These are phyloP conservation scores for Ramularia endophylla DNA, from an alignment of 2,329 filamentous ascomycete species.

Conservation along the genomic window DNA sequence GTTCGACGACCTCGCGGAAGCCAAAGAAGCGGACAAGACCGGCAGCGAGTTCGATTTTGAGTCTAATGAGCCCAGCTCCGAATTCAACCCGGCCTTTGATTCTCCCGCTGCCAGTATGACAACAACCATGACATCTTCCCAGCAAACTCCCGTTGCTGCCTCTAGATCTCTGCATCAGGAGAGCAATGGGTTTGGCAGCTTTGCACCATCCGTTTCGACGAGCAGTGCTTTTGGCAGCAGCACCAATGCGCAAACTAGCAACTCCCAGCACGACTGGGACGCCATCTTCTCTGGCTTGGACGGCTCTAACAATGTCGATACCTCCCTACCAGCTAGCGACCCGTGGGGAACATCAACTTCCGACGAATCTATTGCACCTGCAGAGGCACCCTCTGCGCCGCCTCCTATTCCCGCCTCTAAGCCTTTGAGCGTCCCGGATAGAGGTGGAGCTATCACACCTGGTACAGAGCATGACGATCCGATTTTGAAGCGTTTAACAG, in stretches of 20 bases:
- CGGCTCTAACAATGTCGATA: conserved; percentile 32
- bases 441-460: conserved; percentile 63
- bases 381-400: conserved; percentile 13
- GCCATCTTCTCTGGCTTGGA: conserved; percentile 83
- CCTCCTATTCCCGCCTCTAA: conserved; percentile 10
- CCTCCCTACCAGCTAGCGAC: conserved; percentile 20
- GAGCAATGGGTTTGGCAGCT: conserved; percentile 24
- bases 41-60: conserved; percentile 79
- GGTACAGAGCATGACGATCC: conserved; percentile 83
- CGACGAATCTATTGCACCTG: conserved; percentile 6
- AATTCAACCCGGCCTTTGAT: conserved; percentile 79
- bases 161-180: conserved; percentile 16
- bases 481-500: conserved; percentile 79
- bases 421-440: conserved; percentile 7
- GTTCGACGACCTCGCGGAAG: conserved; percentile 77
- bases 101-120: conserved; percentile 50
- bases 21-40: conserved; percentile 65
- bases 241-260: conserved; percentile 24
- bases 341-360: conserved; percentile 22
- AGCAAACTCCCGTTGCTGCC: conserved; percentile 33
- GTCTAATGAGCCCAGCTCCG: conserved; percentile 51
- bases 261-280: conserved; percentile 75
- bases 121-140: conserved; percentile 39
- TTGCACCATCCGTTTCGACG: conserved; percentile 15
- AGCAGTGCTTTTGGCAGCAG: conserved; percentile 11